Evolutionary conservation across 805 yeast species (phyloP), one percentile per base, ranked within the genome.

Genomic region (Candida vartiovaarae): DNA sequence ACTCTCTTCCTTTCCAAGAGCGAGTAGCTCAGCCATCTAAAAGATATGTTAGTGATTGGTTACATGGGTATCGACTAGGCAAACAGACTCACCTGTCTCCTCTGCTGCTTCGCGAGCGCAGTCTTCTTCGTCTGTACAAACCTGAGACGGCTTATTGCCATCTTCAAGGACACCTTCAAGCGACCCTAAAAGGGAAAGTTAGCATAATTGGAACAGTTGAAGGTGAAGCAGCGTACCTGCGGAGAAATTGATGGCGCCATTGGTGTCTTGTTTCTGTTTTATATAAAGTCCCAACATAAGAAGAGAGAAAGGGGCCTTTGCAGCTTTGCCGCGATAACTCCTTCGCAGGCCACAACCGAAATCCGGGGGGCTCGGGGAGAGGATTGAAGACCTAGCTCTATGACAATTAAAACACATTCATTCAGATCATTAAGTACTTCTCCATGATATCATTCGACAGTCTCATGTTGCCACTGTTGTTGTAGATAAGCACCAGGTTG

Each of bases 401-500:
- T 15, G 20, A 15, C 20, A 15, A 15, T 15, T 15, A 15, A 15
- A 15, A 15, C 20, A 15, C 15, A 15, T 36, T 28, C 30, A 28
- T 28, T 33, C 35, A 50, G 26, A 51, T 45, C n/a, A 53, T 75
- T 39, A 91, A 66, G 61, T 84, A 82, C 57, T 72, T 65, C 41
- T 82, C 83, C 65, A 87, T 79, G 23, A 90, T 60, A 33, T 66
- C 63, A 43, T 76, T 71, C 0, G 96, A 90, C 36, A 82, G 66
- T 42, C 64, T 65, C 9, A 77, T 65, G 57, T 90, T 90, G 4
- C 95, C 95, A 57, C 82, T 82, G 50, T 75, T 68, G 45, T 79
- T 80, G 62, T 87, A 91, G 25, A 91, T 83, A 54, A 82, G 70
- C 30, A 80, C 72, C 52, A 89, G 65, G 57, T 91, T 91, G 57